phyloP scores from a whole-genome alignment of 805 yeast species.

The Candida silvatica region DNA sequence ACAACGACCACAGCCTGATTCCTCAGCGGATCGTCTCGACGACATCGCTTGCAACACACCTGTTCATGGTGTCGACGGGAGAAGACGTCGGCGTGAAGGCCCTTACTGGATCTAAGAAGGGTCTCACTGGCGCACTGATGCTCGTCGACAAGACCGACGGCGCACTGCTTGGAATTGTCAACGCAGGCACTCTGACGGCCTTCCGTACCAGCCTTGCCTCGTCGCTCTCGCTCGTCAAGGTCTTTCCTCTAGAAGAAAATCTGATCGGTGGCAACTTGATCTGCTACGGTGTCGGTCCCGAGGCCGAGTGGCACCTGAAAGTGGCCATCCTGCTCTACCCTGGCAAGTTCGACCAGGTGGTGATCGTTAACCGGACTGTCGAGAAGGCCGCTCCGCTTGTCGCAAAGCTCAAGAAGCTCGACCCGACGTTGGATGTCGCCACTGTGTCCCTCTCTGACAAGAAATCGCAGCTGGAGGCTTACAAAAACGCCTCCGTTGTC shows the following conservation, averaged over 20 bases:
- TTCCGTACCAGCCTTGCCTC: conserved; percentile 59
- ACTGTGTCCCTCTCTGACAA: conserved; percentile 12
- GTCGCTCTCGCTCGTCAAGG: conserved; percentile 35
- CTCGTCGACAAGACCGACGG: conserved; percentile 46
- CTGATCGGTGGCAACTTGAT: conserved; percentile 17
- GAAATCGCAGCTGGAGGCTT: conserved; percentile 14
- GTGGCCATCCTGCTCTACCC: conserved; percentile 33
- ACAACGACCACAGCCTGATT: conserved; percentile 33
- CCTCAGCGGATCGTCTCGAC: conserved; percentile 46
- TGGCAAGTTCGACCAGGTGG: conserved; percentile 28
- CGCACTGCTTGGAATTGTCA: conserved; percentile 40
- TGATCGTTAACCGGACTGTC: conserved; percentile 36
- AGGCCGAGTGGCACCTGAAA: conserved; percentile 56
- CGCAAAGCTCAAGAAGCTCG: conserved; percentile 23
- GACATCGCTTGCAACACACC: conserved; percentile 36
- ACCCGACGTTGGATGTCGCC: conserved; percentile 16
- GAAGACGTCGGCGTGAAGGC: conserved; percentile 52
- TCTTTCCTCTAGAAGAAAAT: conserved; percentile 20
- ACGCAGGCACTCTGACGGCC: conserved; percentile 54
- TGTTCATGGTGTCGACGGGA: conserved; percentile 62
- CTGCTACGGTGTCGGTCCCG: conserved; percentile 56
- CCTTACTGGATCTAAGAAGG: conserved; percentile 46
- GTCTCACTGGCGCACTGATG: conserved; percentile 50
- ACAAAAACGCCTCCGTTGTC: conserved; percentile 35
- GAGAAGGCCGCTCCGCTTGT: conserved; percentile 29